Percentiles rank a stretch among this genome's conserved stretches.
phyloP scores from a whole-genome alignment of 1,284 basidiomycete genomes.

The Cryptococcus sp. region DNA sequence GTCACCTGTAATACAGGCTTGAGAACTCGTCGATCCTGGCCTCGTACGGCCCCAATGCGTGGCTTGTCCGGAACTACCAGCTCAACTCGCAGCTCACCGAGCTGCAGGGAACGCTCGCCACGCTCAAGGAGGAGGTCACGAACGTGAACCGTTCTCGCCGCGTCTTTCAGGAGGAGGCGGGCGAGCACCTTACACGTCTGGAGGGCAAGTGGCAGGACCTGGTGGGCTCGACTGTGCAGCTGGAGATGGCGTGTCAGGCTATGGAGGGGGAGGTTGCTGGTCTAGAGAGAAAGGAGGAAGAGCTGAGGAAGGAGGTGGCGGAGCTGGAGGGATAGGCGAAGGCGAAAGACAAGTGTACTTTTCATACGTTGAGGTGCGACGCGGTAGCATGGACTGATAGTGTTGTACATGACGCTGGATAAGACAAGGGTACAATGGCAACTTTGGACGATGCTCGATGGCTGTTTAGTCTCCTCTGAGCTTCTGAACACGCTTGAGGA shows the following conservation, averaged over 20 bases:
- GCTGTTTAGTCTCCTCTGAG: conserved; percentile 71
- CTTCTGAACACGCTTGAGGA: conserved; percentile 96
- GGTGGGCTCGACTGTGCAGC: conserved; percentile 44
- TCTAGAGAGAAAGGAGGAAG: conserved; percentile 37
- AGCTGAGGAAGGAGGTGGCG: conserved; percentile 38
- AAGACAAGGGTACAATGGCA: not conserved
- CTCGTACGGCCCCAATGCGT: conserved; percentile 84
- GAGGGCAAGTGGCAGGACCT: conserved; percentile 48
- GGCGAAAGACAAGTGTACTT: not conserved
- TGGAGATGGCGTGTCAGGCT: conserved; percentile 48
- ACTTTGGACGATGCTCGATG: not conserved
- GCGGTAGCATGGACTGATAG: too few relatives aligned
- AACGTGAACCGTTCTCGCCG: conserved; percentile 83
- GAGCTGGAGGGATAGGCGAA: conserved; percentile 25
- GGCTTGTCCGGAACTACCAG: conserved; percentile 85
- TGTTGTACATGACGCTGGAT: not conserved
- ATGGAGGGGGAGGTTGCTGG: conserved; percentile 46
- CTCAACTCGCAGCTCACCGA: conserved; percentile 73
- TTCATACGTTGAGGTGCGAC: not conserved
- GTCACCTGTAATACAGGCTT: conserved; percentile 55
- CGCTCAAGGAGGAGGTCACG: conserved; percentile 67
- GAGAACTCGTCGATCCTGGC: conserved; percentile 81
- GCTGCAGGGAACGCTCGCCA: conserved; percentile 67
- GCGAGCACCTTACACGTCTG: conserved; percentile 41
- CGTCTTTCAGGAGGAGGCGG: conserved; percentile 56